phyloP scores from a whole-genome alignment of 2,329 filamentous ascomycete species.

The Xylaria sp. region DNA sequence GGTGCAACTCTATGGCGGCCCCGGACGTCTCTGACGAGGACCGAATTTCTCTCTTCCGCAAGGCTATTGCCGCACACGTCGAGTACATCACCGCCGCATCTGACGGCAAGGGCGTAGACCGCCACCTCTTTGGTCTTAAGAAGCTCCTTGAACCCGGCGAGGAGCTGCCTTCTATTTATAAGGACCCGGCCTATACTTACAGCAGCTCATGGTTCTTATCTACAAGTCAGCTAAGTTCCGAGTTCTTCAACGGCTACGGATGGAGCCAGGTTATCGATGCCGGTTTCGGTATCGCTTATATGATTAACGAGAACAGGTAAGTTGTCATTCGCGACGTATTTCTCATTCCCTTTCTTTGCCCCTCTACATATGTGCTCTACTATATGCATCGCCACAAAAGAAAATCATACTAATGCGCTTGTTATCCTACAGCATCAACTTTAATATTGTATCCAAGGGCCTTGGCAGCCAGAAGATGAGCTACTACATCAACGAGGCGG shows the following conservation, averaged over 20 bases:
- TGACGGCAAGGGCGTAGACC: slow-evolving; percentile 93
- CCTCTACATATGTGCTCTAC: not conserved
- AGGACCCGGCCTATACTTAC: slow-evolving; percentile 87
- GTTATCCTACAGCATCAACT: slow-evolving; percentile 79
- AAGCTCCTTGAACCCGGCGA: slow-evolving; percentile 85
- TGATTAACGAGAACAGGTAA: slow-evolving; percentile 98
- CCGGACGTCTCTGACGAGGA: slow-evolving; percentile 70
- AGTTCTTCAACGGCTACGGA: slow-evolving; percentile 99
- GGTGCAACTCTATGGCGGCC: slow-evolving; percentile 88
- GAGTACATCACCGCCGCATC: slow-evolving; percentile 91
- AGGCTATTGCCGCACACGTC: slow-evolving; percentile 82
- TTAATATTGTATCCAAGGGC: slow-evolving; percentile 96
- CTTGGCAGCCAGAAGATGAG: slow-evolving; percentile 89
- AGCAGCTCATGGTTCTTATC: slow-evolving; percentile 90
- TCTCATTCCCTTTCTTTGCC: not conserved
- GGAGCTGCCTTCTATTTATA: slow-evolving; percentile 82
- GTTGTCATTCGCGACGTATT: slow-evolving; percentile 39
- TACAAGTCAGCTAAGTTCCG: slow-evolving; percentile 88
- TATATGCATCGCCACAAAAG: not conserved
- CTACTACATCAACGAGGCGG: slow-evolving; percentile 94
- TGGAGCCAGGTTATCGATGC: slow-evolving; percentile 98
- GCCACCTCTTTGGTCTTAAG: slow-evolving; percentile 97
- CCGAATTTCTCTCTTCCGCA: slow-evolving; percentile 80
- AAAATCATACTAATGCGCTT: slow-evolving; percentile 31
- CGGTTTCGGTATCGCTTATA: slow-evolving; percentile 97